Percentiles rank a stretch among this genome's conserved stretches.
Evolutionary conservation across 495 filamentous ascomycete genomes (phyloP).

Genomic region (Tuber melanosporum): DNA sequence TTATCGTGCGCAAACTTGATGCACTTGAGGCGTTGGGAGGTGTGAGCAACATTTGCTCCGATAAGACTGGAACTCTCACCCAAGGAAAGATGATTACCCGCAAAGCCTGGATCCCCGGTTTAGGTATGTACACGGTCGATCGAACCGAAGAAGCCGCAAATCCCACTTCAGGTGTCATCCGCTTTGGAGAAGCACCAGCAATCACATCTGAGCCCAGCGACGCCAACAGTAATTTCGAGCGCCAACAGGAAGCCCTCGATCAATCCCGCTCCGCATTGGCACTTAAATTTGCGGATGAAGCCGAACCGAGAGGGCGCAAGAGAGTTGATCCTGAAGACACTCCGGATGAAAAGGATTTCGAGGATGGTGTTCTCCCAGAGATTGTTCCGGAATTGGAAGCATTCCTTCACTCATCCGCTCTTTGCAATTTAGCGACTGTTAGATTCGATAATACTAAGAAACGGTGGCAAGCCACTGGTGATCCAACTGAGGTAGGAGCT

Average conservation of each 20-base stretch:
- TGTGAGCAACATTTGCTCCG: constrained; percentile 81
- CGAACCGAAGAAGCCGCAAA: constrained; percentile 55
- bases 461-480: constrained; percentile 67
- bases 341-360: constrained; percentile 34
- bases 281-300: constrained; percentile 33
- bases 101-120: constrained; percentile 69
- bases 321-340: constrained; percentile 34
- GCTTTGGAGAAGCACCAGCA: constrained; percentile 29
- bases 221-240: constrained; percentile 27
- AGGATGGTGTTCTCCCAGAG: constrained; percentile 30
- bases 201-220: constrained; percentile 23
- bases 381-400: constrained; percentile 50
- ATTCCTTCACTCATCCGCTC: constrained; percentile 63
- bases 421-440: constrained; percentile 72
- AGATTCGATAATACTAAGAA: constrained; percentile 51
- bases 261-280: constrained; percentile 37
- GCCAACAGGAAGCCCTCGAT: constrained; percentile 35
- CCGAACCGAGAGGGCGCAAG: constrained; percentile 16
- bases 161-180: constrained; percentile 46
- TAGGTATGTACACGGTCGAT: constrained; percentile 53
- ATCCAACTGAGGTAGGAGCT: constrained; percentile 75
- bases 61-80: constrained; percentile 80
- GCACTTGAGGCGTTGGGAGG: constrained; percentile 78
- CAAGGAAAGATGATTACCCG: constrained; percentile 71
- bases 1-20: constrained; percentile 71